phyloP scores from a whole-genome alignment of 2,329 filamentous ascomycete species.

The Coniochaeta ligniaria region DNA sequence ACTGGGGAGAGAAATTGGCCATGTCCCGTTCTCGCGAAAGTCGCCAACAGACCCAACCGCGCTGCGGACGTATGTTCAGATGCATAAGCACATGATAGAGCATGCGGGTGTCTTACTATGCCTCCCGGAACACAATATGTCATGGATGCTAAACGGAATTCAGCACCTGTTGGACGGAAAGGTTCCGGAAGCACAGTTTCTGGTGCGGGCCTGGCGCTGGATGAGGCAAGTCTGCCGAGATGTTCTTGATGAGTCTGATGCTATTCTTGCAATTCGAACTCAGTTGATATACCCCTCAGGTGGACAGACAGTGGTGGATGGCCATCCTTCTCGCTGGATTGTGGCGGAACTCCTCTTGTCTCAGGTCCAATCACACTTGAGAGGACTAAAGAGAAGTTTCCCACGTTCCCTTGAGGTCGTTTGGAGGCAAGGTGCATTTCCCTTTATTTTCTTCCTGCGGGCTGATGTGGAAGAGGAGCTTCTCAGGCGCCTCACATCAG shows the following conservation, averaged over 20 bases:
- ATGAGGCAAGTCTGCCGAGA: conserved; percentile 45
- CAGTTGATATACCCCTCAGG: conserved; percentile 53
- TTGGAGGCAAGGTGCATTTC: conserved; percentile 34
- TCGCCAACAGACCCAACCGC: conserved; percentile 25
- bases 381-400: conserved; percentile 27
- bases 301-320: conserved; percentile 38
- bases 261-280: conserved; percentile 43
- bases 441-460: conserved; percentile 48
- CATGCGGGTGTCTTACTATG: conserved; percentile 47
- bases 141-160: conserved; percentile 54
- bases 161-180: conserved; percentile 45
- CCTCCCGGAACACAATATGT: conserved; percentile 58
- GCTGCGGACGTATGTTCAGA: conserved; percentile 27
- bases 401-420: conserved; percentile 40
- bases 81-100: conserved; percentile 30
- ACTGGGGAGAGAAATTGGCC: conserved; percentile 42
- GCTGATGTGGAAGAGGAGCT: conserved; percentile 37
- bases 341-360: conserved; percentile 31
- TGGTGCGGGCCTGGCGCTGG: conserved; percentile 45
- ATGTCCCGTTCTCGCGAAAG: conserved; percentile 51
- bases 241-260: conserved; percentile 58
- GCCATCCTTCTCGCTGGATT: conserved; percentile 45
- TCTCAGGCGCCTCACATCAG: conserved; percentile 27
- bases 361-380: conserved; percentile 29
- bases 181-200: conserved; percentile 29